A percentile compares a stretch with the other conserved stretches of the same genome.
phyloP scores from a whole-genome alignment of 331 rosid species.

The Acacia concinna region DNA sequence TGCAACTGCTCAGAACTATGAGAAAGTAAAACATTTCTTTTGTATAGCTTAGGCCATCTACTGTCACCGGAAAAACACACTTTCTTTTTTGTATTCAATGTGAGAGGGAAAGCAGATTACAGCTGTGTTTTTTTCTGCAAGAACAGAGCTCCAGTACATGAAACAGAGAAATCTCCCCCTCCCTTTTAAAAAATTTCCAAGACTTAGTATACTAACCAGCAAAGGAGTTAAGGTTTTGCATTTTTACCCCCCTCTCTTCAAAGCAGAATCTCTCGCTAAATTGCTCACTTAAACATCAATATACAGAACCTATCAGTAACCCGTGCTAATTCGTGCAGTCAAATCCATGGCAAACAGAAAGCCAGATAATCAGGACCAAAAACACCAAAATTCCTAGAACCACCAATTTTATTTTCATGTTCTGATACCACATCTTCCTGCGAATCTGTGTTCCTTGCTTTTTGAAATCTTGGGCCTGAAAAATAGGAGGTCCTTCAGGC shows the following conservation, averaged over 20 bases:
- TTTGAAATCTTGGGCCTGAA: constrained; percentile 76
- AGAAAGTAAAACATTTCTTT: background rate
- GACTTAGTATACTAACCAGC: constrained; percentile 10
- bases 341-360: constrained; percentile 85
- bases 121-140: constrained; percentile 9
- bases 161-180: constrained; percentile 1
- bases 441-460: constrained; percentile 62
- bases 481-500: constrained; percentile 25
- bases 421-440: constrained; percentile 88
- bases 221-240: constrained; percentile 1
- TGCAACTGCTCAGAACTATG: background rate
- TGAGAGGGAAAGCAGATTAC: constrained; percentile 7
- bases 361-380: constrained; percentile 79
- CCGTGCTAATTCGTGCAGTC: constrained; percentile 67
- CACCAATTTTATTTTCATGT: constrained; percentile 88
- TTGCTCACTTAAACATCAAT: constrained; percentile 23
- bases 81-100: constrained; percentile 21
- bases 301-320: constrained; percentile 7
- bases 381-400: constrained; percentile 70
- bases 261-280: background rate
- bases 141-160: constrained; percentile 5
- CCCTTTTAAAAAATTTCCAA: constrained; percentile 12
- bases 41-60: background rate
- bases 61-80: background rate
- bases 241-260: constrained; percentile 11